Evolutionary conservation across 2,329 filamentous ascomycete genomes (phyloP).

Genomic region (Calonectria montana): DNA sequence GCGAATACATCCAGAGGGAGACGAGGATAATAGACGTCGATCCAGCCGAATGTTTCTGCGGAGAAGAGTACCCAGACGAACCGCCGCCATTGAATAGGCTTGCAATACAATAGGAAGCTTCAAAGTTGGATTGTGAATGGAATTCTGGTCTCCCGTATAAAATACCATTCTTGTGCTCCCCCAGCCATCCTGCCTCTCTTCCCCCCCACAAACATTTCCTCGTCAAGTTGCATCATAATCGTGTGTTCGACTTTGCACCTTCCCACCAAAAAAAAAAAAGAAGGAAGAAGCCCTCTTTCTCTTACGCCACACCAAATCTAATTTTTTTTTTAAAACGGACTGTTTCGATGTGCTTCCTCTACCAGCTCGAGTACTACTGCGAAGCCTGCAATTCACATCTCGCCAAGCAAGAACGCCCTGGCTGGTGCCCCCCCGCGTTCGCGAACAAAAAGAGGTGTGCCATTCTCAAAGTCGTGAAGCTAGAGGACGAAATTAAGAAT

Average conservation of each 20-base stretch:
- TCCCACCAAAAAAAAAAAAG: too few species aligned
- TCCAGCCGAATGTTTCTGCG: too few species aligned
- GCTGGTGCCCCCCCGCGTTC: neutral
- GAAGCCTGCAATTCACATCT: neutral
- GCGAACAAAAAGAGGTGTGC: neutral
- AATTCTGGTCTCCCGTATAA: neutral
- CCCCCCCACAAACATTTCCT: neutral
- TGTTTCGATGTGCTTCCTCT: slow-evolving; percentile 1
- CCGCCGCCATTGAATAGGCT: neutral
- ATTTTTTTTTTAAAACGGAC: too few species aligned
- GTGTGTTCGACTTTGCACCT: neutral
- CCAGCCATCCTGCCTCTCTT: neutral
- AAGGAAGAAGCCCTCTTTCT: neutral
- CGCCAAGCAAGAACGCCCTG: neutral
- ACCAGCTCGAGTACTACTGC: neutral
- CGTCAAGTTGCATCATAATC: neutral
- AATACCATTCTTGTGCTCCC: neutral
- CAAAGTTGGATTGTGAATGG: neutral
- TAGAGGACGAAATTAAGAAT: neutral
- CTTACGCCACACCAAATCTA: neutral
- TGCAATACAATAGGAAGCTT: neutral
- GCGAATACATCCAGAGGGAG: neutral
- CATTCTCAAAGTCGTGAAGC: neutral
- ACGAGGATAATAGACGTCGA: neutral
- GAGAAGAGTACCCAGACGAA: too few species aligned